A percentile compares a stretch with the other conserved stretches of the same genome.
Evolutionary conservation across 2,329 filamentous ascomycete species (phyloP).

Genomic region (Aspergillus latus): DNA sequence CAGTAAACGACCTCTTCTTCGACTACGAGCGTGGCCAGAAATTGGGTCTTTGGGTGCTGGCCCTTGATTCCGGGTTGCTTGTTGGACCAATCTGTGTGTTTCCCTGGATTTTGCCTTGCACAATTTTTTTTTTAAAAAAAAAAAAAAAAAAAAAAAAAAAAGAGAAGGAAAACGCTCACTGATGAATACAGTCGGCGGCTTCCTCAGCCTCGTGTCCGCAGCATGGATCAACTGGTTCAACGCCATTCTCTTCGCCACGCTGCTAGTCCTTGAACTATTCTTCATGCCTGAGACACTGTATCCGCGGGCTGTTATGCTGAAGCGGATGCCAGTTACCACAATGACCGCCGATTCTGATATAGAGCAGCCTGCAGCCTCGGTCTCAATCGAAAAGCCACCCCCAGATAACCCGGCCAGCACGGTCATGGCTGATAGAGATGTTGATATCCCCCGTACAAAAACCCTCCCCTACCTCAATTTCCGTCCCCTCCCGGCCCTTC

Average conservation of each 20-base stretch:
- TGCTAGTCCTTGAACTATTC: constrained; percentile 50
- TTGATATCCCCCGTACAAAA: constrained; percentile 41
- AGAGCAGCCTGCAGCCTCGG: constrained; percentile 24
- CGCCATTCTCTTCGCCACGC: constrained; percentile 52
- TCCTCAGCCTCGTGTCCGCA: constrained; percentile 49
- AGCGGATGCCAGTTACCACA: constrained; percentile 29
- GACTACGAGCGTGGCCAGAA: constrained; percentile 58
- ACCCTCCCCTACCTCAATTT: constrained; percentile 48
- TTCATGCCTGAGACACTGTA: constrained; percentile 60
- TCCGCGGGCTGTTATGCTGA: constrained; percentile 52
- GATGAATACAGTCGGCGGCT: constrained; percentile 48
- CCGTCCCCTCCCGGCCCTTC: constrained; percentile 50
- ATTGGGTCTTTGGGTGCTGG: constrained; percentile 58
- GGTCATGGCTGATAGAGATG: background rate
- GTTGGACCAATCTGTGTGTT: constrained; percentile 49
- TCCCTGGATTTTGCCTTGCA: too few relatives aligned
- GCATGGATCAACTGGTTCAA: constrained; percentile 58
- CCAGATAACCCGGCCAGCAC: constrained; percentile 1
- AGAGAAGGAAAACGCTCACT: too few relatives aligned
- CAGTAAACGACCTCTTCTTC: constrained; percentile 57
- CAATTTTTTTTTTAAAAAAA: too few relatives aligned
- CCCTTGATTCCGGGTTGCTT: constrained; percentile 55
- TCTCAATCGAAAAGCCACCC: background rate
- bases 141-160: too few relatives aligned
- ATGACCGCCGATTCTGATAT: constrained; percentile 18